A percentile compares a stretch with the other conserved stretches of the same genome.
phyloP scores from a whole-genome alignment of 2,329 filamentous ascomycete species.

The Penicillium freii region DNA sequence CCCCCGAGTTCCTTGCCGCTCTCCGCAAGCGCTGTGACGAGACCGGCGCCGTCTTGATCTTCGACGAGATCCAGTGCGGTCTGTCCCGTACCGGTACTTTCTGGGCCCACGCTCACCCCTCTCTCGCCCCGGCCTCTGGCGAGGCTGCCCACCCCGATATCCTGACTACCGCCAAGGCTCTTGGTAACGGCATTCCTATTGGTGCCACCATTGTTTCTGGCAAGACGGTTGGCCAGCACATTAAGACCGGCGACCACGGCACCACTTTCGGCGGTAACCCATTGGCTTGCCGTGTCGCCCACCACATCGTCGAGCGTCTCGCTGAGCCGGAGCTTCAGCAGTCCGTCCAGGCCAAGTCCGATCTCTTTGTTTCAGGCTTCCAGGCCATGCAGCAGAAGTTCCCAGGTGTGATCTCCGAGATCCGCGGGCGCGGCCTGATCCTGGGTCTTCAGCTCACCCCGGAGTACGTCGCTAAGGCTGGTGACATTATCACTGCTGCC shows the following conservation, averaged over 20 bases:
- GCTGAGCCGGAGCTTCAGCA: constrained; percentile 68
- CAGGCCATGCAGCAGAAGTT: constrained; percentile 57
- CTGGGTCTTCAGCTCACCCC: constrained; percentile 78
- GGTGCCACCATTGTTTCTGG: constrained; percentile 72
- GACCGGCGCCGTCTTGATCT: constrained; percentile 84
- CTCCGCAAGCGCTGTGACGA: constrained; percentile 81
- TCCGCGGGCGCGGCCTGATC: constrained; percentile 80
- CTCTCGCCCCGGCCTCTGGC: constrained; percentile 44
- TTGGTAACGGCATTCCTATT: constrained; percentile 95
- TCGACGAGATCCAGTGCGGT: constrained; percentile 97
- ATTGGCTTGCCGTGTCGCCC: constrained; percentile 76
- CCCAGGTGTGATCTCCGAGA: constrained; percentile 72
- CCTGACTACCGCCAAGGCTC: constrained; percentile 88
- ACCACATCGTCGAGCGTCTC: constrained; percentile 78
- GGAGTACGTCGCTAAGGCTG: constrained; percentile 56
- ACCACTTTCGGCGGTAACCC: constrained; percentile 95
- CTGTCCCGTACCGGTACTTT: constrained; percentile 80
- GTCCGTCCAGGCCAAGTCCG: constrained; percentile 66
- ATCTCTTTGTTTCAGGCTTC: constrained; percentile 59
- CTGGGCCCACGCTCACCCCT: constrained; percentile 80
- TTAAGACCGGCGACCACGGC: constrained; percentile 78
- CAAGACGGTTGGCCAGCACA: constrained; percentile 64
- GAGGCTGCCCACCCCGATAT: constrained; percentile 86
- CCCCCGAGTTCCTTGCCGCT: constrained; percentile 76
- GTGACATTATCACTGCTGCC: constrained; percentile 73